These are phyloP conservation scores for Mortierella sp. DNA, from an alignment of 371 early-diverging fungal genomes.

Conservation along the genomic window DNA sequence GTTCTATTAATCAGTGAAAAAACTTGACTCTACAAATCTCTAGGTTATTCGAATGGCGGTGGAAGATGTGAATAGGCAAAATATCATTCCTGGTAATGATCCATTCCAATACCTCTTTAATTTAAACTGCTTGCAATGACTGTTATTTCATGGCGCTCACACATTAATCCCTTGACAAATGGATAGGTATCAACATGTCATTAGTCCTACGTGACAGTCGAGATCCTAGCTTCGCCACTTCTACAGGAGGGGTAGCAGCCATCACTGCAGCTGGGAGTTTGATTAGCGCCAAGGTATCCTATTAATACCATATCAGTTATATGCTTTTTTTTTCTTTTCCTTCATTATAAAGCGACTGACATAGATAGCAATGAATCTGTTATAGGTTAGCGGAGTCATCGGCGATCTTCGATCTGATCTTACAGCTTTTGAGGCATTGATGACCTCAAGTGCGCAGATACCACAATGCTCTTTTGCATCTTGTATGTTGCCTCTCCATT, in stretches of 20 bases:
- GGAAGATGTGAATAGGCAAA: slow-evolving; percentile 21
- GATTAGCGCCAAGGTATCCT: slow-evolving; percentile 21
- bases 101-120: neutral
- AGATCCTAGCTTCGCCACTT: slow-evolving; percentile 6
- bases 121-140: neutral
- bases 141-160: neutral
- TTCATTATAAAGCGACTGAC: neutral
- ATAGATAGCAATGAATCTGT: neutral
- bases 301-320: too few relatives aligned
- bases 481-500: slow-evolving; percentile 8
- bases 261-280: slow-evolving; percentile 26
- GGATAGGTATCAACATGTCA: slow-evolving; percentile 28
- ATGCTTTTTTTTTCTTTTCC: neutral
- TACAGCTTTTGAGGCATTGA: slow-evolving; percentile 66
- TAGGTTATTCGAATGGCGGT: slow-evolving; percentile 40
- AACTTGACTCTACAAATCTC: neutral
- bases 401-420: slow-evolving; percentile 67
- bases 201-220: slow-evolving; percentile 43
- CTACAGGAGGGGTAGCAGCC: slow-evolving; percentile 36
- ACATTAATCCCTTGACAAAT: neutral
- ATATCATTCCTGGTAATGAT: slow-evolving; percentile 45
- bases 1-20: neutral
- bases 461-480: slow-evolving; percentile 71
- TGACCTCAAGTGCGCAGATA: slow-evolving; percentile 65
- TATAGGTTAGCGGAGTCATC: slow-evolving; percentile 65